Base-by-base conservation (phyloP, 176 grass and related monocot species). In the Saccharum spontaneum region DNA sequence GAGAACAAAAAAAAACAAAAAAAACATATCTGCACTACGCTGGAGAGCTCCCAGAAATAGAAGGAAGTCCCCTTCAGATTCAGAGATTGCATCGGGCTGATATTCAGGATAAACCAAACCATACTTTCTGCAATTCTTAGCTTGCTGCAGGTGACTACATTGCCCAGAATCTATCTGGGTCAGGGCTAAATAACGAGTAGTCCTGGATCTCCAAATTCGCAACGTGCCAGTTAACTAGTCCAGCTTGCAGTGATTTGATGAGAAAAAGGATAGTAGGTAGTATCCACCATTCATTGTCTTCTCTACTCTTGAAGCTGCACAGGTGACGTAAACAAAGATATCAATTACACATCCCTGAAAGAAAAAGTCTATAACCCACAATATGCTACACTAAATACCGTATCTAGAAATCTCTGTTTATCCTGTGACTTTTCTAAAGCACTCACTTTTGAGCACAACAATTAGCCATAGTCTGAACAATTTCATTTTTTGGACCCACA, bases 201-300 rank as follows among this genome's bases (percentile, higher is more conserved):
- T 98, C 97, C 76, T 95, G 91, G 55, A 96, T 94, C 84, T 98
- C 97, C 54, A 98, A 34, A 82, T 98, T 98, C 36, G 91, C 91
- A 30, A 98, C 73, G 14, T 98, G 97, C 88, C 87, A 94, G 55
- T 98, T 98, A 34, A 95, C 91, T 23, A 98, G 36, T 59, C 71
- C 74, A 40, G 90, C 93, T 83, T 95, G 93, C 52, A 98, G 71
- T 73, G 80, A 79, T 79, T 98, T 98, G 44, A 94, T 68, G 17
- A 92, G 59, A 79, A 98, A 69, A 59, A 98, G 84, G 87, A 90
- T 71, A 15, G 83, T 68, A 31, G 91, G 90, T 15, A 98, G 77
- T 84, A 98, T 64, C 93, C 97, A 98, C 97, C 97, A 95, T 77
- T 85, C 90, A 77, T 94, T 84, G 60, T 86, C 93, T 41, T 94